Evolutionary conservation across 495 filamentous ascomycete genomes (phyloP), one percentile per base, ranked within the genome.

Genomic region (Cairneyella variabilis): DNA sequence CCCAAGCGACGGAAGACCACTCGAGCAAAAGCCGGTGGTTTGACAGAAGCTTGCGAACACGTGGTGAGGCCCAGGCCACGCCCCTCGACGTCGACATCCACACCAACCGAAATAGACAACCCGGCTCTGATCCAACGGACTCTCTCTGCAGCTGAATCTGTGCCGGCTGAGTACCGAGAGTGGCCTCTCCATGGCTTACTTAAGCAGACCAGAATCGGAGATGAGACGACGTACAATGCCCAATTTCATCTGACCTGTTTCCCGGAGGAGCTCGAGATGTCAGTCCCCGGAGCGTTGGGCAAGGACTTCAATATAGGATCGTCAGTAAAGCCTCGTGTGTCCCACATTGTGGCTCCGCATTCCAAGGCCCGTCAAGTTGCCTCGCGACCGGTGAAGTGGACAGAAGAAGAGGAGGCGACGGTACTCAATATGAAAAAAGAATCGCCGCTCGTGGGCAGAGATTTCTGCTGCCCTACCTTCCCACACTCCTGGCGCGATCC

Each of bases 91-190:
- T 7, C 7, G 37, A 56, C 4, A 26, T 36, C 38, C 21, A 43
- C 44, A 46, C 54, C 23, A 26, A 40, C 23, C 55, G 32, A 48
- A 41, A 17, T 37, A 53, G 48, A 42, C 41, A 40, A 20, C 51
- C 27, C 30, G n/a, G 48, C 16, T 20, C 55, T 30, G 16, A n/a
- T n/a, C n/a, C n/a, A n/a, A n/a, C n/a, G n/a, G n/a, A n/a, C n/a
- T n/a, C n/a, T n/a, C n/a, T n/a, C 23, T n/a, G 20, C 42, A 46
- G n/a, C 22, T 37, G 42, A 38, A 21, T 39, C 49, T 25, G 11
- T 17, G 51, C 48, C 26, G 26, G 30, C 54, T 10, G 54, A 58
- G 49, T 58, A 58, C 26, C 50, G 38, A 27, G 56, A 59, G 32
- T 54, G 37, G 43, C 51, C 51, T 21, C 46, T 59, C 22, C 43